These are phyloP conservation scores for Podospora conica DNA, from an alignment of 495 filamentous ascomycete genomes.

Conservation along the genomic window DNA sequence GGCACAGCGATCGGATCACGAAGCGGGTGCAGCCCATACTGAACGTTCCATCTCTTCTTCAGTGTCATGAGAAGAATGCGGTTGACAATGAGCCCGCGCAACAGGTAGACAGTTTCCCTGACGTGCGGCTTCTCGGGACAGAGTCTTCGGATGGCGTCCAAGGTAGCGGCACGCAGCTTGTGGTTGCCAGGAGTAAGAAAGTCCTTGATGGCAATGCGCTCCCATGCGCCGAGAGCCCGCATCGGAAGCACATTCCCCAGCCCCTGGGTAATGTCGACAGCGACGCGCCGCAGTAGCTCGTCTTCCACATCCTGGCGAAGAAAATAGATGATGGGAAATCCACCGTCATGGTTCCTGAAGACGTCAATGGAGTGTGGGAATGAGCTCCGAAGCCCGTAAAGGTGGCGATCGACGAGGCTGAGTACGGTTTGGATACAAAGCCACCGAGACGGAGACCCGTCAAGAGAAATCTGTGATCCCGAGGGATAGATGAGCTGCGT, in stretches of 20 bases:
- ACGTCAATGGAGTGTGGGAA: conserved; percentile 45
- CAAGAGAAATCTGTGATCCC: conserved; percentile 41
- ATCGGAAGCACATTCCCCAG: conserved; percentile 23
- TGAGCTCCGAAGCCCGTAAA: conserved; percentile 27
- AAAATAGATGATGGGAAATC: conserved; percentile 43
- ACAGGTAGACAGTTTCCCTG: conserved; percentile 22
- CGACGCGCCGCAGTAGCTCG: conserved; percentile 32
- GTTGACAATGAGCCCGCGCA: conserved; percentile 37
- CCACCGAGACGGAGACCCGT: conserved; percentile 50
- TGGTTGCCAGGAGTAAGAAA: conserved; percentile 18
- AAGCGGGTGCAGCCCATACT: conserved; percentile 37
- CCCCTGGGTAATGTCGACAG: conserved; percentile 33
- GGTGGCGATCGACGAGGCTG: conserved; percentile 31
- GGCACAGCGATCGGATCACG: conserved; percentile 39
- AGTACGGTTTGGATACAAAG: conserved; percentile 38
- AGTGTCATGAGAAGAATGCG: conserved; percentile 36
- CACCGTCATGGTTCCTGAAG: conserved; percentile 25
- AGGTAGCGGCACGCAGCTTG: conserved; percentile 12
- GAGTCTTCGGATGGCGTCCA: conserved; percentile 18
- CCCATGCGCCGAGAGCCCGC: conserved; percentile 16
- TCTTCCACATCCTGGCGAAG: conserved; percentile 41
- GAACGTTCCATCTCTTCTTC: conserved; percentile 43
- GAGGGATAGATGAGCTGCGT: conserved; percentile 48
- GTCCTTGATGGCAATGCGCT: conserved; percentile 37
- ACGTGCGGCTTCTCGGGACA: conserved; percentile 25